A percentile compares a stretch with the other conserved stretches of the same genome.
phyloP scores from a whole-genome alignment of 1,139 yeast species.

The Pichia sp. region DNA sequence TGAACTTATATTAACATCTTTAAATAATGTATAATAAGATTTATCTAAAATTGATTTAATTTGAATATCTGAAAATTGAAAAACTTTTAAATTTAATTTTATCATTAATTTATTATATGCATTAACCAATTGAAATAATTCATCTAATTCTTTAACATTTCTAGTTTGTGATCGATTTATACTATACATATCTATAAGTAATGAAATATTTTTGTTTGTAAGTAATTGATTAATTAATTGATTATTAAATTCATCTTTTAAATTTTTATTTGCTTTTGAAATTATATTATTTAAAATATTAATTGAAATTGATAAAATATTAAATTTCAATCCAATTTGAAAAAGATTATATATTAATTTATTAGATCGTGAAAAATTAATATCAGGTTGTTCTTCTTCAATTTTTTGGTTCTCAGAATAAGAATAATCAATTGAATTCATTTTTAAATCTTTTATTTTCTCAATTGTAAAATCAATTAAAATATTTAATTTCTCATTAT shows the following conservation, averaged over 20 bases:
- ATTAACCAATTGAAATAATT: constrained; percentile 11
- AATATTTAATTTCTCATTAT: neutral
- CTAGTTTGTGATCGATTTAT: constrained; percentile 6
- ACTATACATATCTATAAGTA: constrained; percentile 2
- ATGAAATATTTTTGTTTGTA: neutral
- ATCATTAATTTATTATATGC: constrained; percentile 13
- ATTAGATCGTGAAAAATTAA: too few relatives aligned
- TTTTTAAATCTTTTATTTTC: neutral
- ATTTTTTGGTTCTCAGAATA: too few relatives aligned
- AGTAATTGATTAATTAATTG: neutral
- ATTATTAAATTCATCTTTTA: neutral
- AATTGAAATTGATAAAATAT: neutral
- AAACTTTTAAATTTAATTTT: constrained; percentile 8
- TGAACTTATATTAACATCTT: neutral
- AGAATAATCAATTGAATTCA: neutral
- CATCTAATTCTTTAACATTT: constrained; percentile 8
- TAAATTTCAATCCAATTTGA: neutral
- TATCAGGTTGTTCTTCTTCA: too few relatives aligned
- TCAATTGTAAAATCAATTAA: neutral
- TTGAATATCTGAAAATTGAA: constrained; percentile 13
- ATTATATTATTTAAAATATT: neutral
- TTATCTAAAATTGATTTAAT: constrained; percentile 18
- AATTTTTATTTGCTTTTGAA: neutral
- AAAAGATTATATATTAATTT: too few relatives aligned
- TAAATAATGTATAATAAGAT: constrained; percentile 5